Evolutionary conservation across 2,329 filamentous ascomycete species (phyloP), one percentile per base, ranked within the genome.

Genomic region (Amphichorda felina): DNA sequence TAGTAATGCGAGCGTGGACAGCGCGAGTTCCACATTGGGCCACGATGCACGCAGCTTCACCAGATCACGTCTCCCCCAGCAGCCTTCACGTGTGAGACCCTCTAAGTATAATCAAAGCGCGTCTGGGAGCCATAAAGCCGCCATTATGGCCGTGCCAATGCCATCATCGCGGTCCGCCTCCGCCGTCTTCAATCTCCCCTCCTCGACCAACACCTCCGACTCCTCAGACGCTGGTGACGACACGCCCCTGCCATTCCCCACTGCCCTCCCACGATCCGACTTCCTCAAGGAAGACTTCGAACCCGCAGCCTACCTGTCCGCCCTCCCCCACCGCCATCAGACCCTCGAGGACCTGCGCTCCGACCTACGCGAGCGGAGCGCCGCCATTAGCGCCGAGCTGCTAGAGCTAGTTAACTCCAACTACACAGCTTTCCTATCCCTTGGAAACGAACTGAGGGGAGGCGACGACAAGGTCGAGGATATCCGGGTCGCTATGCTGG

Each of bases 391-490:
- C 49, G 75, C 81, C 42, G 91, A 98, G 61, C 70, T 98, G 3
- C 69, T 98, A 14, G 89, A 95, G 60, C 74, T 98, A 7, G 91
- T 98, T 45, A 98, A 98, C 53, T 74, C 81, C 35, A 94, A 98
- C 58, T 96, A 98, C 55, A 81, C 86, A 33, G 82, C 89, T 38
- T 98, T 98, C 48, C 60, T 98, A 4, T 79, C 79, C 0, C 62
- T 98, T 0, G 93, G 91, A 0, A 76, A 72, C 32, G 83, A 86
- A 47, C 62, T 98, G 30, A 75, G 76, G 36, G 88, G 88, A 3
- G 93, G 93, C 7, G 88, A 94, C 50, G 89, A 95, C 49, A 83
- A 80, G 54, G 80, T 95, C 1, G 88, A 94, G 53, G 86, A 93
- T 50, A 81, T 96, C 22, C 73, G 85, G 30, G 82, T 98, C 1